These are phyloP conservation scores for Agaricus blazei DNA, from an alignment of 768 basidiomycete genomes.

Conservation along the genomic window DNA sequence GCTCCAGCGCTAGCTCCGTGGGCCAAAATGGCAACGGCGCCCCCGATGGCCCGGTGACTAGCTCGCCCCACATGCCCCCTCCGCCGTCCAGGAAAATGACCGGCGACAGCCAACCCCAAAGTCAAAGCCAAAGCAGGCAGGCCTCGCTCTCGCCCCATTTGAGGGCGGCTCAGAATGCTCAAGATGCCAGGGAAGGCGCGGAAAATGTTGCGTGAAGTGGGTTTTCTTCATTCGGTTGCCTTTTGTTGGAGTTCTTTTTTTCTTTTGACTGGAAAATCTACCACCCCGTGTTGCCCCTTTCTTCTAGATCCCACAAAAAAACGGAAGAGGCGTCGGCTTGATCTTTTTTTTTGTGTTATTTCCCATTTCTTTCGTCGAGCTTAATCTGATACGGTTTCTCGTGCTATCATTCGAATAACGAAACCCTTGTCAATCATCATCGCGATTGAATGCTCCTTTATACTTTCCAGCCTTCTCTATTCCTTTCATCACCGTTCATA, in stretches of 20 bases:
- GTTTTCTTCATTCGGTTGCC: too few relatives aligned
- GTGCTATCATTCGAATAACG: not conserved
- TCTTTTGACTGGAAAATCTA: too few relatives aligned
- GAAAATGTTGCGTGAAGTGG: slow-evolving; percentile 1
- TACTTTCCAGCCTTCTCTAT: not conserved
- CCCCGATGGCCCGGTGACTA: not conserved
- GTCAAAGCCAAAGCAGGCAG: slow-evolving; percentile 6
- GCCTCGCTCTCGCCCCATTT: slow-evolving; percentile 1
- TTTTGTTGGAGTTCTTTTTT: too few relatives aligned
- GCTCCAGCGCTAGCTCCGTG: too few relatives aligned
- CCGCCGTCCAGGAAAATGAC: not conserved
- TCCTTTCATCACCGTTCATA: not conserved
- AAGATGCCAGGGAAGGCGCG: slow-evolving; percentile 2
- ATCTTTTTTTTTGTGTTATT: not conserved
- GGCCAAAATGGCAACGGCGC: too few relatives aligned
- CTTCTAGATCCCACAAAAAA: too few relatives aligned
- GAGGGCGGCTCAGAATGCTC: not conserved
- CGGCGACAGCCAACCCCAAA: slow-evolving; percentile 4
- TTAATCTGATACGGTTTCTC: not conserved
- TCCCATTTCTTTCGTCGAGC: too few relatives aligned
- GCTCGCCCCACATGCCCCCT: slow-evolving; percentile 1
- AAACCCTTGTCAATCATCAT: too few relatives aligned
- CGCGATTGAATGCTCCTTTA: too few relatives aligned
- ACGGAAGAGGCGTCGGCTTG: not conserved
- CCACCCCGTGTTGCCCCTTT: too few relatives aligned